Conservation (phyloP, 2,329 filamentous ascomycete species). For the Penicillium freii region DNA sequence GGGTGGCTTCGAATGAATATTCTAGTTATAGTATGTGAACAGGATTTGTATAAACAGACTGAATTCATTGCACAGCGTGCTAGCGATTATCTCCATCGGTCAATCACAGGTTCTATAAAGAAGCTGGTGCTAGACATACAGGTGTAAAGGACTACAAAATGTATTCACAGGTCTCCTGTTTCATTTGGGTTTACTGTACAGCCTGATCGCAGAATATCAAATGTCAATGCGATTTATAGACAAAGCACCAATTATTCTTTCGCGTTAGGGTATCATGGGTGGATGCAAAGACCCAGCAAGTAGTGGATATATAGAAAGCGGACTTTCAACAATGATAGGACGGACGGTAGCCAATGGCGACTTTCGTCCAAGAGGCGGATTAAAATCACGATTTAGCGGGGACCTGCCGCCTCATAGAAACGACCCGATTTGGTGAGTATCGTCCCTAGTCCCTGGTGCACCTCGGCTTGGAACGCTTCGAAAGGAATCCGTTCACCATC, state of each 20-base stretch:
- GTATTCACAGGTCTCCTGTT: constrained; percentile 12
- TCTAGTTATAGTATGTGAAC: constrained; percentile 1
- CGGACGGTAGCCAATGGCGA: constrained; percentile 4
- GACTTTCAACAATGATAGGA: background rate
- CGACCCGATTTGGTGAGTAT: constrained; percentile 74
- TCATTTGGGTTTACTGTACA: constrained; percentile 12
- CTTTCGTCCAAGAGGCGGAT: background rate
- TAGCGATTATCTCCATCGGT: constrained; percentile 6
- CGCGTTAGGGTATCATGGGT: constrained; percentile 36
- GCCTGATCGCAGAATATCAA: constrained; percentile 8
- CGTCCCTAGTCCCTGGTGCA: constrained; percentile 77
- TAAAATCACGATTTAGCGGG: constrained; percentile 18
- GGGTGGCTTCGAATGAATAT: constrained; percentile 59
- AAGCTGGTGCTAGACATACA: background rate
- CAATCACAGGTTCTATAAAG: background rate
- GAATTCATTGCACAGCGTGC: constrained; percentile 14
- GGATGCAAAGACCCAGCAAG: constrained; percentile 22
- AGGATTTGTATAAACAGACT: constrained; percentile 8
- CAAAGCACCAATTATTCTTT: constrained; percentile 21
- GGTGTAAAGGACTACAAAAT: background rate
- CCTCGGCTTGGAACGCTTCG: constrained; percentile 84
- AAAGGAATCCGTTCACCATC: constrained; percentile 89
- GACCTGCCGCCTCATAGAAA: constrained; percentile 63
- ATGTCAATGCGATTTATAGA: constrained; percentile 8
- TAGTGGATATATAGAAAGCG: constrained; percentile 11